Percentiles rank a stretch among this genome's conserved stretches.
Evolutionary conservation across 2,329 filamentous ascomycete species (phyloP).

Genomic region (Immersiporthe knoxdaviesiana): DNA sequence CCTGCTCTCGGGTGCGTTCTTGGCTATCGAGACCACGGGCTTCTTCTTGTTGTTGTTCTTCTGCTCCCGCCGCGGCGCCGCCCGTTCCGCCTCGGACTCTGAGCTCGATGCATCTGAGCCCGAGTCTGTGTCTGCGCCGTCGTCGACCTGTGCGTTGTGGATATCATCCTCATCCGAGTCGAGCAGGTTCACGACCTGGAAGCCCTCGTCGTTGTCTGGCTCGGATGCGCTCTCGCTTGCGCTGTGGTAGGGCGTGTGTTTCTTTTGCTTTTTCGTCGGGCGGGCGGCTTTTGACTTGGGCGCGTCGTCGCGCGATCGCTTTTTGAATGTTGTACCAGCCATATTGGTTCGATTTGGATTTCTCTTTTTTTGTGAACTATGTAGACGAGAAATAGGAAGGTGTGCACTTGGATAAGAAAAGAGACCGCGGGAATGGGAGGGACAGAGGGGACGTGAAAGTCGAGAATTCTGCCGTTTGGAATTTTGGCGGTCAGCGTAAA

Average conservation of each 20-base stretch:
- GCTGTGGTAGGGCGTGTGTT: conserved; percentile 52
- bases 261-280: conserved; percentile 56
- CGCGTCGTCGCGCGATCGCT: conserved; percentile 40
- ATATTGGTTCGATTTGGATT: conserved; percentile 29
- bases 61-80: conserved; percentile 33
- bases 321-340: conserved; percentile 39
- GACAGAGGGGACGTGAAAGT: neutral
- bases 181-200: conserved; percentile 56
- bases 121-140: conserved; percentile 41
- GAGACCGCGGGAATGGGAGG: neutral
- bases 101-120: conserved; percentile 41
- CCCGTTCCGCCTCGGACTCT: conserved; percentile 41
- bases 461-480: conserved; percentile 16
- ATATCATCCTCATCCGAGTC: conserved; percentile 62
- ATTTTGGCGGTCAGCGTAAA: conserved; percentile 7
- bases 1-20: conserved; percentile 34
- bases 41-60: conserved; percentile 23
- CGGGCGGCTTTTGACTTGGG: conserved; percentile 41
- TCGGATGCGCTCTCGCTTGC: conserved; percentile 46
- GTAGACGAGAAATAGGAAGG: neutral
- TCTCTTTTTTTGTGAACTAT: no score
- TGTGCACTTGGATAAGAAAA: neutral
- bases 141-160: conserved; percentile 56
- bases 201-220: conserved; percentile 43
- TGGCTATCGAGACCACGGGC: conserved; percentile 30